These are phyloP conservation scores for Candida incommunis DNA, from an alignment of 805 yeast genomes.

Conservation along the genomic window DNA sequence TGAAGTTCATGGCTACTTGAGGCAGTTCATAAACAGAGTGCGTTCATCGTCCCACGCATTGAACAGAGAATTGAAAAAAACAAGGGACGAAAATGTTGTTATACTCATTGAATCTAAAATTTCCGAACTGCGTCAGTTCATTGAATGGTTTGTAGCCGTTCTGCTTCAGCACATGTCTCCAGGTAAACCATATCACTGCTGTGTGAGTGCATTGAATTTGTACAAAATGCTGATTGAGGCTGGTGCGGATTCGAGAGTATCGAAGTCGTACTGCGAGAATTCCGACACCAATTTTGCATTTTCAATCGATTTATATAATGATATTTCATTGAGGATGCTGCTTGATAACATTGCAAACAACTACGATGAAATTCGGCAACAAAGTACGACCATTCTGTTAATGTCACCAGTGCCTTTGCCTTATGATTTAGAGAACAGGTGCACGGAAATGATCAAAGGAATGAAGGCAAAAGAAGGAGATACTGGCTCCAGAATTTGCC, in stretches of 20 bases:
- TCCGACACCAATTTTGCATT: constrained; percentile 37
- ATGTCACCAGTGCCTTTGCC: constrained; percentile 28
- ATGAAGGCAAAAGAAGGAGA: constrained; percentile 53
- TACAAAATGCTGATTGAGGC: constrained; percentile 33
- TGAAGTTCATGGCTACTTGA: constrained; percentile 45
- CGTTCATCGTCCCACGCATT: constrained; percentile 54
- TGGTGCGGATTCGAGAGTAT: constrained; percentile 39
- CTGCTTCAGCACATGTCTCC: constrained; percentile 32
- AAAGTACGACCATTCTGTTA: constrained; percentile 32
- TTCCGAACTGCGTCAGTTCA: constrained; percentile 20
- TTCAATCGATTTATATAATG: constrained; percentile 28
- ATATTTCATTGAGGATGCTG: constrained; percentile 31
- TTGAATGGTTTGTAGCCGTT: constrained; percentile 26
- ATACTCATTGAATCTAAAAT: constrained; percentile 10
- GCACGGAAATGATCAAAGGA: constrained; percentile 18
- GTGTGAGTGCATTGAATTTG: constrained; percentile 35
- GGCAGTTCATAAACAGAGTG: constrained; percentile 48
- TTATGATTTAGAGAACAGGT: constrained; percentile 14
- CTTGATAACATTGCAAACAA: constrained; percentile 53
- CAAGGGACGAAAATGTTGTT: neutral
- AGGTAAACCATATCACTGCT: constrained; percentile 41
- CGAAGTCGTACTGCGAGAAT: constrained; percentile 23
- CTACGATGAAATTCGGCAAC: constrained; percentile 61
- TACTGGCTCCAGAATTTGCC: constrained; percentile 59
- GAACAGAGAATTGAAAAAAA: constrained; percentile 28